Conservation (phyloP, 2,329 filamentous ascomycete genomes). For the Botrytis sinoallii region DNA sequence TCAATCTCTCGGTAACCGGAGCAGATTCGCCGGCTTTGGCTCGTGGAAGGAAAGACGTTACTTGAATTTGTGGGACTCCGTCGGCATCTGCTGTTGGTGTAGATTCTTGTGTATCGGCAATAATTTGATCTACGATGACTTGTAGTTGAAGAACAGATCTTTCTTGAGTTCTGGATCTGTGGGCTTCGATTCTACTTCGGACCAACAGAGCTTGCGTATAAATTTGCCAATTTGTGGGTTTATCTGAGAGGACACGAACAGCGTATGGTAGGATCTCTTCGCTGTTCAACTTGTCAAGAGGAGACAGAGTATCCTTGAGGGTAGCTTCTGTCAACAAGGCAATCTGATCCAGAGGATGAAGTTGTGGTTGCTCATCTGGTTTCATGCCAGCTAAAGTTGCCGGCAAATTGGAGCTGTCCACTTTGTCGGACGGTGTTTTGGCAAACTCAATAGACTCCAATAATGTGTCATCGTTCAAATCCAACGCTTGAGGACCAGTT, state of each 20-base stretch:
- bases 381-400: slow-evolving; percentile 60
- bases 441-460: slow-evolving; percentile 83
- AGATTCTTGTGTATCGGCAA: slow-evolving; percentile 67
- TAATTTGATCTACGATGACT: slow-evolving; percentile 90
- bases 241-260: slow-evolving; percentile 79
- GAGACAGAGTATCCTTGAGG: slow-evolving; percentile 82
- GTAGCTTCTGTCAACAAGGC: slow-evolving; percentile 85
- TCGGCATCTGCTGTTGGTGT: slow-evolving; percentile 27
- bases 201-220: slow-evolving; percentile 93
- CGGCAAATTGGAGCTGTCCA: slow-evolving; percentile 53
- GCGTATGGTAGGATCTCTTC: slow-evolving; percentile 94
- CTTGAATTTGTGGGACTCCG: slow-evolving; percentile 45
- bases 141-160: slow-evolving; percentile 89
- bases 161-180: slow-evolving; percentile 83
- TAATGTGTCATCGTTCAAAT: slow-evolving; percentile 88
- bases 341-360: slow-evolving; percentile 82
- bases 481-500: slow-evolving; percentile 62
- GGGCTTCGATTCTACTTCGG: slow-evolving; percentile 83
- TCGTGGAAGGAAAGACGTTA: slow-evolving; percentile 78
- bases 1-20: slow-evolving; percentile 69
- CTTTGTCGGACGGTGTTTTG: slow-evolving; percentile 45
- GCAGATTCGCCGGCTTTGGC: slow-evolving; percentile 75
- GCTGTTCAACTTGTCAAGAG: slow-evolving; percentile 79
- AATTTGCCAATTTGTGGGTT: slow-evolving; percentile 94
- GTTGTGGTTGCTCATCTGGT: slow-evolving; percentile 76